phyloP scores from a whole-genome alignment of 2,329 filamentous ascomycete genomes.

The Hymenoscyphus repandus region DNA sequence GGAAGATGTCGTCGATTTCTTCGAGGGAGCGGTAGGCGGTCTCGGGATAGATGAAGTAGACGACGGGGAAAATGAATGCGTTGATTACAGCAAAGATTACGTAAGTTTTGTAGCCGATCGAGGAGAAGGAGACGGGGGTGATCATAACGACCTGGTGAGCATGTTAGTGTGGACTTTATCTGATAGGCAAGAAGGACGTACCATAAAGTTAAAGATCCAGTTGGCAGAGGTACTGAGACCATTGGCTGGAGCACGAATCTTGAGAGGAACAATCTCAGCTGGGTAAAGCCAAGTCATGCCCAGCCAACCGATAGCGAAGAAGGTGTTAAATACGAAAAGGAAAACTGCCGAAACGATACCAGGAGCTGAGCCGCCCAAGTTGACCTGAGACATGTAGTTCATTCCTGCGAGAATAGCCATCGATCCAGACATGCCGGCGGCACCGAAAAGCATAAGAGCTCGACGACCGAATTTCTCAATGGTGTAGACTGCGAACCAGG shows the following conservation, averaged over 20 bases:
- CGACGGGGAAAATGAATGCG: conserved; percentile 29
- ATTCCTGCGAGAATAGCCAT: conserved; percentile 54
- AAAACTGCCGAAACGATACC: conserved; percentile 29
- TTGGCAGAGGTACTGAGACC: conserved; percentile 41
- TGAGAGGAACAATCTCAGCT: conserved; percentile 49
- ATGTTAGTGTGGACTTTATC: no score
- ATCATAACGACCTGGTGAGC: conserved; percentile 27
- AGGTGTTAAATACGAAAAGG: conserved; percentile 48
- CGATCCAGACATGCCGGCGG: conserved; percentile 54
- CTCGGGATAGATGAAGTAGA: conserved; percentile 61
- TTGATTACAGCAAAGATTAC: conserved; percentile 59
- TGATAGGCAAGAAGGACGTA: no score
- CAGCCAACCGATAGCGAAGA: conserved; percentile 47
- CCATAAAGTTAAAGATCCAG: conserved; percentile 54
- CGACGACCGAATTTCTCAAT: conserved; percentile 59
- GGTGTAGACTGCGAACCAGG: conserved; percentile 34
- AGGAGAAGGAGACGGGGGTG: conserved; percentile 36
- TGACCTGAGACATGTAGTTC: conserved; percentile 36
- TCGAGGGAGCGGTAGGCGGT: conserved; percentile 59
- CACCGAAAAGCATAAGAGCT: conserved; percentile 67
- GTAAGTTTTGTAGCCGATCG: conserved; percentile 56
- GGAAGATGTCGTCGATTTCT: conserved; percentile 62
- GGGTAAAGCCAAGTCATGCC: conserved; percentile 54
- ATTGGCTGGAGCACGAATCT: conserved; percentile 51
- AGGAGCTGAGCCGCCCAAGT: conserved; percentile 28